These are phyloP conservation scores for Candida tetrigidarum DNA, from an alignment of 1,139 yeast species.

Conservation along the genomic window DNA sequence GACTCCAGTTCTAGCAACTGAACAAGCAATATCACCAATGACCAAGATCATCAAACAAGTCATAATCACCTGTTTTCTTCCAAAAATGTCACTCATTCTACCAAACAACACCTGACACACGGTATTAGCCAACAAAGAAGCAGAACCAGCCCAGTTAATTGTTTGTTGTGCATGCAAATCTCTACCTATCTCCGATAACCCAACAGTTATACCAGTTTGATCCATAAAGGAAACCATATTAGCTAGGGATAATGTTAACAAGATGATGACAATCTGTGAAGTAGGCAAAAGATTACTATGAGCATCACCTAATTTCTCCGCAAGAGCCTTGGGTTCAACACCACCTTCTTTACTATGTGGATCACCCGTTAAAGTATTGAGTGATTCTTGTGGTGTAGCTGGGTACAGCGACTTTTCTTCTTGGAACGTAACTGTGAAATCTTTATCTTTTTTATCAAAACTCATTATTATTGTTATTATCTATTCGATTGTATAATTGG, in stretches of 20 bases:
- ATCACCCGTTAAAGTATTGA: constrained; percentile 10
- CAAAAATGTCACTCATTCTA: constrained; percentile 47
- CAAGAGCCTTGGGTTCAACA: constrained; percentile 21
- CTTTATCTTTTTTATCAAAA: constrained; percentile 2
- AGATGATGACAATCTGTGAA: constrained; percentile 32
- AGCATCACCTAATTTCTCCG: constrained; percentile 40
- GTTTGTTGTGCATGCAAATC: constrained; percentile 40
- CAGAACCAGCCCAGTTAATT: constrained; percentile 58
- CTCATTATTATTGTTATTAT: not conserved
- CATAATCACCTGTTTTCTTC: constrained; percentile 43
- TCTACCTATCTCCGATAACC: constrained; percentile 38
- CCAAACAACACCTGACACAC: constrained; percentile 52
- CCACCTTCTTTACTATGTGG: constrained; percentile 5
- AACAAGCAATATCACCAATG: constrained; percentile 46
- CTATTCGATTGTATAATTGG: too few species aligned
- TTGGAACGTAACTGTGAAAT: constrained; percentile 8
- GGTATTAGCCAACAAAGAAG: constrained; percentile 48
- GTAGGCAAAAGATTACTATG: constrained; percentile 40
- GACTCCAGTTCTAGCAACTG: constrained; percentile 42
- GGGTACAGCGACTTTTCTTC: constrained; percentile 10
- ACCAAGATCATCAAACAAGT: constrained; percentile 33
- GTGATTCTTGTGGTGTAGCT: constrained; percentile 14
- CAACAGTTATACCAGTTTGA: constrained; percentile 48
- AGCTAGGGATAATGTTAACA: constrained; percentile 31
- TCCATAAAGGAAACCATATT: constrained; percentile 38